These are phyloP conservation scores for Aspergillus ellipticus DNA, from an alignment of 495 filamentous ascomycete genomes.

Conservation along the genomic window DNA sequence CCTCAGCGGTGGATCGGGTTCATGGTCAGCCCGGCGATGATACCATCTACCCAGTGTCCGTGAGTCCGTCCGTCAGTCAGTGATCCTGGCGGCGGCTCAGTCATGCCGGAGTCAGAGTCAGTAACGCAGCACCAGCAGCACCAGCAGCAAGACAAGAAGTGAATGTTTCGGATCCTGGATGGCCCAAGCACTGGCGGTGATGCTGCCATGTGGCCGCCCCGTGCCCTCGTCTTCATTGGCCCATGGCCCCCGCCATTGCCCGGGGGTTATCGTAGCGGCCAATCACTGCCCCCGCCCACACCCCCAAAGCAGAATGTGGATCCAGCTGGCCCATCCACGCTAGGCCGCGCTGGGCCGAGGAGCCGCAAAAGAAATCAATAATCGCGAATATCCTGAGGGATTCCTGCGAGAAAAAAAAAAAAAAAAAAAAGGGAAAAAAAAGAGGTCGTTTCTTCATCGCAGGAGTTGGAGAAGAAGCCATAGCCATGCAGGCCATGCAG, in stretches of 20 bases:
- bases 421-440: too few species aligned
- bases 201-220: slow-evolving; percentile 9
- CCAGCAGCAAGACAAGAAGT: neutral
- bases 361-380: neutral
- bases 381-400: neutral
- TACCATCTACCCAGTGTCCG: neutral
- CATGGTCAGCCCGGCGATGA: neutral
- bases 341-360: neutral
- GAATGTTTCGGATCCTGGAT: neutral
- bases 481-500: neutral
- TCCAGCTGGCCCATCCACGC: neutral
- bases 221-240: slow-evolving; percentile 1
- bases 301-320: neutral
- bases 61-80: too few species aligned
- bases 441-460: neutral
- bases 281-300: neutral
- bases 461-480: too few species aligned
- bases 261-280: neutral
- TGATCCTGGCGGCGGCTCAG: neutral
- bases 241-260: neutral
- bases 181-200: slow-evolving; percentile 1
- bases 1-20: neutral
- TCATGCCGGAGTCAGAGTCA: neutral
- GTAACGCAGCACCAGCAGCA: neutral
- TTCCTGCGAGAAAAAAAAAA: neutral